These are phyloP conservation scores for Coemansia asiatica DNA, from an alignment of 192 early-diverging fungal genomes.

Conservation along the genomic window DNA sequence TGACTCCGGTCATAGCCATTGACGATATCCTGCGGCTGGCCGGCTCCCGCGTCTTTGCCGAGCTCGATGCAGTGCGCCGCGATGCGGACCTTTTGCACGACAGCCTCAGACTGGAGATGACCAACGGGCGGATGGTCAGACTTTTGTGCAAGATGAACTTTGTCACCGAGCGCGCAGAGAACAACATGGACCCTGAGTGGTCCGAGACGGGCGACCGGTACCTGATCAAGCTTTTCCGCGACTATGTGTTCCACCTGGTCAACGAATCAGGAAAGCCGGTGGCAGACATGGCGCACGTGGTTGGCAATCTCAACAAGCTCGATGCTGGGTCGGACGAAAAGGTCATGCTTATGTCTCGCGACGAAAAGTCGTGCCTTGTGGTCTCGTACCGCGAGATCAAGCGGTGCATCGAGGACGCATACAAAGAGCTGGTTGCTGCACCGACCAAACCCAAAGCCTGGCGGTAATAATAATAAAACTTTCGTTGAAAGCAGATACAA, in stretches of 20 bases:
- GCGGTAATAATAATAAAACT: slow-evolving; percentile 5
- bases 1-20: slow-evolving; percentile 35
- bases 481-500: neutral
- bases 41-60: slow-evolving; percentile 40
- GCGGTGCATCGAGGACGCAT: slow-evolving; percentile 84
- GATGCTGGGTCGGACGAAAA: slow-evolving; percentile 94
- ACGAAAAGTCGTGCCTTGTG: slow-evolving; percentile 95
- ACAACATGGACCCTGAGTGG: slow-evolving; percentile 86
- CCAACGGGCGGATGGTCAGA: slow-evolving; percentile 89
- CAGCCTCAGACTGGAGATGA: slow-evolving; percentile 78
- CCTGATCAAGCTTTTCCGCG: slow-evolving; percentile 94
- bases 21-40: slow-evolving; percentile 52
- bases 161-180: slow-evolving; percentile 89
- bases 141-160: slow-evolving; percentile 89
- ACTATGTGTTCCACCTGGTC: slow-evolving; percentile 97
- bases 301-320: slow-evolving; percentile 95
- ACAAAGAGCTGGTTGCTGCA: slow-evolving; percentile 64
- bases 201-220: slow-evolving; percentile 98
- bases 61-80: slow-evolving; percentile 42
- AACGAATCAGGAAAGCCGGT: slow-evolving; percentile 79
- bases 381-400: slow-evolving; percentile 96
- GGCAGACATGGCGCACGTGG: slow-evolving; percentile 88
- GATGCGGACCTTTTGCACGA: slow-evolving; percentile 77
- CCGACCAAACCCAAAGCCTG: neutral
- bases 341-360: slow-evolving; percentile 91